These are phyloP conservation scores for Novymonas esmeraldas DNA, from an alignment of 208 protist genomes.

Conservation along the genomic window DNA sequence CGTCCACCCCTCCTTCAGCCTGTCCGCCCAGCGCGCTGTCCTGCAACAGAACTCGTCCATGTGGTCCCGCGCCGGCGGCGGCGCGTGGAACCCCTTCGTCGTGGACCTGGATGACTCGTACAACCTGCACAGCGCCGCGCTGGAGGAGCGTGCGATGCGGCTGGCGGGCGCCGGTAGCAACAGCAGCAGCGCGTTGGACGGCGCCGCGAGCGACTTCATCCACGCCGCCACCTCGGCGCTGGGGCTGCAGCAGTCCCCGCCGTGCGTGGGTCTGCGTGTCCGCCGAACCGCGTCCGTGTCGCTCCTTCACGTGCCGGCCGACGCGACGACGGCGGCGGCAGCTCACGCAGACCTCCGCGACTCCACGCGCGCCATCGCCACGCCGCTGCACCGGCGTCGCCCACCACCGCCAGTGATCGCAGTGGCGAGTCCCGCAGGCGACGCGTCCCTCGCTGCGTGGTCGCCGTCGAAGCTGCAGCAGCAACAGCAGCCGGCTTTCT, in stretches of 20 bases:
- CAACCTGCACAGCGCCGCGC: conserved; percentile 17
- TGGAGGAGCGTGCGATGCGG: conserved; percentile 15
- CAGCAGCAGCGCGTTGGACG: conserved; percentile 1
- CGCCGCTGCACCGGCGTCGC: no score
- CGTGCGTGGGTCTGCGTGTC: background rate
- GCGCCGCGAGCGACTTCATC: conserved; percentile 19
- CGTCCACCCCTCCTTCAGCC: background rate
- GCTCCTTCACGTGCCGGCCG: conserved; percentile 1
- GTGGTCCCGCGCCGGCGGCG: background rate
- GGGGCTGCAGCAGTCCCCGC: background rate
- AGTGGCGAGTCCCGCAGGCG: no score
- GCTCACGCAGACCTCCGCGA: background rate
- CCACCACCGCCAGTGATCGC: no score
- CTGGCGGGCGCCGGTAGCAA: conserved; percentile 2
- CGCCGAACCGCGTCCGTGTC: background rate
- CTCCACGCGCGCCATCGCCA: no score
- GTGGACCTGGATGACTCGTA: conserved; percentile 8
- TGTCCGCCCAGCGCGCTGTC: background rate
- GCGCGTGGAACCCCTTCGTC: conserved; percentile 2
- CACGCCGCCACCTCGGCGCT: conserved; percentile 6
- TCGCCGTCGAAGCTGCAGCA: no score
- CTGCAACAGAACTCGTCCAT: background rate
- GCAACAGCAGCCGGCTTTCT: background rate
- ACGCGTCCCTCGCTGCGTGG: no score
- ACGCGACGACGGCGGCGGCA: background rate